Evolutionary conservation across 2,329 filamentous ascomycete genomes (phyloP), one percentile per base, ranked within the genome.

Genomic region (Huntiella abstrusa): DNA sequence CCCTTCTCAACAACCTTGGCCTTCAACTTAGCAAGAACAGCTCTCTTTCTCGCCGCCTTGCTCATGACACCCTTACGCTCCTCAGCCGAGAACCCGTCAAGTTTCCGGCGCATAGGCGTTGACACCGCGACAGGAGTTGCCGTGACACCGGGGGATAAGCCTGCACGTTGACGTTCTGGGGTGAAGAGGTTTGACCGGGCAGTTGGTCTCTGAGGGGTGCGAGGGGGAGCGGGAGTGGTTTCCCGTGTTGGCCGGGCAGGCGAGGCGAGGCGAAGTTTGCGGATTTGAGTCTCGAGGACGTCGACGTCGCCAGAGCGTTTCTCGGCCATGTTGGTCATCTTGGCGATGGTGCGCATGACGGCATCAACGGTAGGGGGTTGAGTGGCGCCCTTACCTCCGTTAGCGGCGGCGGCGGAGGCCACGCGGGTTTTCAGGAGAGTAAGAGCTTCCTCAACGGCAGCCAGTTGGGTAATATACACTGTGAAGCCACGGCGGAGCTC

Each of bases 291-390:
- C 62, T 96, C 91, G 32, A 96, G 70, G 5, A 94, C 75, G 58
- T 94, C 85, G 45, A 98, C 77, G 55, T 96, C 88, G 49, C 80
- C 83, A 57, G 83, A 91, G 58, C 84, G 83, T 63, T 85, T 84
- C 66, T 96, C 84, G 0, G 83, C 83, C 80, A 95, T 88, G 50
- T 69, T 73, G 33, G 87, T 95, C 81, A 98, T 87, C 57, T 91
- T 94, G 49, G 70, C 69, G 53, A 98, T 93, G 1, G 91, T 98
- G 50, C 83, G 83, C 54, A 87, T 80, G 15, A 98, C 83, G 0
- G 85, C 84, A 55, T 95, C 91, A 7, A 95, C 83, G 0, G 87
- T 95, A 0, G 91, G 91, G 4, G 79, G 73, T 43, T 70, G 67
- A 8, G 61, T 56, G 16, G 56, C 59, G 1, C 57, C 58, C 4